Percentiles rank a stretch among this genome's conserved stretches.
These are phyloP conservation scores for Mucor velutinosus DNA, from an alignment of 371 early-diverging fungal genomes.

Conservation along the genomic window DNA sequence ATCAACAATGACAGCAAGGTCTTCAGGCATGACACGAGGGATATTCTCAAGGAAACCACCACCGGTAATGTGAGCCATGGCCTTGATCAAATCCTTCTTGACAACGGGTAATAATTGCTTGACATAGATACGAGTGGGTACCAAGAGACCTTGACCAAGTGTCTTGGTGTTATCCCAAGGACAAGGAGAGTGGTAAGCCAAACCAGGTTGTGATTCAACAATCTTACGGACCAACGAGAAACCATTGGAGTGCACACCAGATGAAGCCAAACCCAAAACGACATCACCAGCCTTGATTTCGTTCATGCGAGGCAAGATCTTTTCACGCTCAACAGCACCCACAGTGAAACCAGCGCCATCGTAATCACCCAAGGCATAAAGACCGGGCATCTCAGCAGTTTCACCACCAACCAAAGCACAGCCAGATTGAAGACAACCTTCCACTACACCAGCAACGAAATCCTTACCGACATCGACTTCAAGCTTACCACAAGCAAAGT, in stretches of 20 bases:
- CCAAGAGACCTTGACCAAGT: slow-evolving; percentile 85
- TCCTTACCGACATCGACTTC: slow-evolving; percentile 89
- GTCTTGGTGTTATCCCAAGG: slow-evolving; percentile 76
- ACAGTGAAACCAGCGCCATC: slow-evolving; percentile 98
- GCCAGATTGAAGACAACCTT: slow-evolving; percentile 91
- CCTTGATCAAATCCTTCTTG: slow-evolving; percentile 80
- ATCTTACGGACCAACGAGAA: slow-evolving; percentile 96
- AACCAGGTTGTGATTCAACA: slow-evolving; percentile 68
- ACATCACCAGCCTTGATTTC: slow-evolving; percentile 81
- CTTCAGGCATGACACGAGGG: slow-evolving; percentile 90
- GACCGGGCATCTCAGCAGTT: slow-evolving; percentile 99
- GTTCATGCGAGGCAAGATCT: slow-evolving; percentile 85
- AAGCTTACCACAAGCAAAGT: slow-evolving; percentile 94
- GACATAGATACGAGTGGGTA: slow-evolving; percentile 95
- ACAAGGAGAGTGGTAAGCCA: slow-evolving; percentile 77
- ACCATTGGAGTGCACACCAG: slow-evolving; percentile 97
- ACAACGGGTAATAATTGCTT: slow-evolving; percentile 86
- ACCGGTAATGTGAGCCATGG: slow-evolving; percentile 97
- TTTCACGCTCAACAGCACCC: slow-evolving; percentile 91
- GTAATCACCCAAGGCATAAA: slow-evolving; percentile 86
- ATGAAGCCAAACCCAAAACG: slow-evolving; percentile 88
- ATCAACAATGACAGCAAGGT: slow-evolving; percentile 78
- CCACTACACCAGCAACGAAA: slow-evolving; percentile 92
- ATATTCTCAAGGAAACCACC: slow-evolving; percentile 98
- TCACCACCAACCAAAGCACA: slow-evolving; percentile 98